Evolutionary conservation across 129 eudicot species (phyloP).

Genomic region (Mikania micrantha): DNA sequence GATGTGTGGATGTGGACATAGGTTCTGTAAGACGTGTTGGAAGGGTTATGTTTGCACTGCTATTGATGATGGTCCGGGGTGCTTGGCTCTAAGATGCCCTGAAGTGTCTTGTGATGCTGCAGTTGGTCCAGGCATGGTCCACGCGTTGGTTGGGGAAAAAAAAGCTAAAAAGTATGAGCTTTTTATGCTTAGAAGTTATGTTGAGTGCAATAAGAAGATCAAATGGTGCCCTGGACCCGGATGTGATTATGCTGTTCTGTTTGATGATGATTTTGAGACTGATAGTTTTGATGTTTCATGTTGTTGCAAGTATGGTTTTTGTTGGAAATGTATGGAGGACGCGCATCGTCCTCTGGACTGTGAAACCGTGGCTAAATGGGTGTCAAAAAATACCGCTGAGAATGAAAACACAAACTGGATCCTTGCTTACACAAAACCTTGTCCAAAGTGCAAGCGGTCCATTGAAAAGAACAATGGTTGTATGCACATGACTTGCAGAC

Average conservation of each 20-base stretch:
- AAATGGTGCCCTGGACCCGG: constrained; percentile 68
- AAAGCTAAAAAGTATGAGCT: constrained; percentile 32
- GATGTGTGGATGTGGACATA: constrained; percentile 34
- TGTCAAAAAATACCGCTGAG: constrained; percentile 33
- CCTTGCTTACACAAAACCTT: constrained; percentile 45
- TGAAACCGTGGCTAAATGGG: constrained; percentile 46
- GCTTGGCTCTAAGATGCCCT: constrained; percentile 41
- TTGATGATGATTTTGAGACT: constrained; percentile 27
- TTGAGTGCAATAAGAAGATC: constrained; percentile 33
- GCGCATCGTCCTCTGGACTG: constrained; percentile 58
- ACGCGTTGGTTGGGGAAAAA: constrained; percentile 16
- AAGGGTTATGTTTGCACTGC: constrained; percentile 24
- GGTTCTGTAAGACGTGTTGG: constrained; percentile 43
- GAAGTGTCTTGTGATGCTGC: constrained; percentile 39
- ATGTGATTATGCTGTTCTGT: constrained; percentile 42
- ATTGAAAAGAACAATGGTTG: constrained; percentile 56
- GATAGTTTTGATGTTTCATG: constrained; percentile 44
- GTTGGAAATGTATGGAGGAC: constrained; percentile 57
- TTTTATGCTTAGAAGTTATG: constrained; percentile 35
- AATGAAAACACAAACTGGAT: constrained; percentile 52
- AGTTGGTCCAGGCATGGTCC: constrained; percentile 32
- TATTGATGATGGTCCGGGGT: constrained; percentile 47
- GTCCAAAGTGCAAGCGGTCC: constrained; percentile 49
- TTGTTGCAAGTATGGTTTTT: constrained; percentile 32
- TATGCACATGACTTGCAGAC: constrained; percentile 49